Evolutionary conservation across 495 filamentous ascomycete species (phyloP), one percentile per base, ranked within the genome.

Genomic region (Aspergillus panamensis): DNA sequence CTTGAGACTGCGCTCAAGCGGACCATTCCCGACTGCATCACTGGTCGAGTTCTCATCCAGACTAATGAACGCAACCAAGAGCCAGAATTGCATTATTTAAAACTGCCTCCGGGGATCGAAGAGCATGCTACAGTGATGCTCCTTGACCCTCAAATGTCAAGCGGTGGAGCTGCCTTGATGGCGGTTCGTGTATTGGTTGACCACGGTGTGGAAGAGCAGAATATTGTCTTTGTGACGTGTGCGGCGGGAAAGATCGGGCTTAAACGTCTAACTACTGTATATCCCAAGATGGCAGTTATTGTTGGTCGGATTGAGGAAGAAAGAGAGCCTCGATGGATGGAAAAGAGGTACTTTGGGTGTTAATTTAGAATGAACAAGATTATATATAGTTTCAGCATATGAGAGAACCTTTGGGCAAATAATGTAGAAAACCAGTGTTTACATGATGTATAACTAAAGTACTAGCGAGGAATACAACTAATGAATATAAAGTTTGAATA

Each of bases 101-200:
- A 88, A 35, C 76, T 98, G 5, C 86, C 92, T 2, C 69, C 78
- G 16, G 79, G 87, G 55, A 86, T 96, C 57, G 74, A 79, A 51
- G 67, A 78, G 59, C 87, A 96, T 68, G 83, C 87, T 57, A 84
- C 85, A 49, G 91, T 98, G 13, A 78, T 98, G 50, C 76, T 98
- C 35, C 75, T 97, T 16, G 95, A 97, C 70, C 84, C 92, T 17
- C 94, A 98, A 67, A 96, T 98, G 87, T 87, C 88, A 14, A 90
- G 87, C 58, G 94, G 94, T 16, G 93, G 91, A 32, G 91, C 94
- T 39, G 95, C 92, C 6, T 76, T 98, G 48, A 98, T 98, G 94
- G 92, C 94, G 4, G 93, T 97, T 30, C 87, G 90, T 60, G 91
- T 98, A 35, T 73, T 98, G 56, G 84, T 95, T 43, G 94, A 98